Evolutionary conservation across 164 flowering plant species (phyloP), one percentile per base, ranked within the genome.

Genomic region (Macadamia integrifolia): DNA sequence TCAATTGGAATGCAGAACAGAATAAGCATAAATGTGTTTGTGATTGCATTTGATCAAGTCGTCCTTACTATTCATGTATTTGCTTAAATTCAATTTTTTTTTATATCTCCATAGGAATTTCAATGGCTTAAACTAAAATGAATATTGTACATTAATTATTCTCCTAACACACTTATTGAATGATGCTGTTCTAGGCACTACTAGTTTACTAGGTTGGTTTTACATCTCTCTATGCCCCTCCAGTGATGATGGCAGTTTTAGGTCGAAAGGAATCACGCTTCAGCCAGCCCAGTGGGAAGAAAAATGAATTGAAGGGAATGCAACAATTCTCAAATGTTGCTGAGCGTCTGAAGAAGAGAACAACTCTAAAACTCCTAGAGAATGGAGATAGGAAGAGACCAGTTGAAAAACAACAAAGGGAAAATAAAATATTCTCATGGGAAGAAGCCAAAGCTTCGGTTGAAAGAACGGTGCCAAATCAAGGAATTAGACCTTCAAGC

Each of bases 161-260:
- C 40, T 35, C 40, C 40, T 35, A 35, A 35, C 40, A 2, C 40
- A 35, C 40, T 35, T 2, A 35, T 35, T 2, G 5, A 35, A 35
- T 35, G 3, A 35, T 35, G 3, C 40, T 35, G 40, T 35, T 35
- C 40, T 5, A 35, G 40, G 40, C 40, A 35, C 40, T 35, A 35
- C 40, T 35, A 35, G 3, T 35, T 35, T 35, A 35, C 40, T 35
- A 35, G 5, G 40, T 35, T 2, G 5, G 40, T 35, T 2, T 35
- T 5, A 35, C 0, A 35, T 35, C 40, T 35, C 40, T 35, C 40
- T 35, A 2, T 35, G 40, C 5, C 40, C 61, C 31, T 58, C 59
- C 66, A 72, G 74, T 29, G 49, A 59, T 29, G 62, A 79, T 76
- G 81, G 71, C 70, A 6, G 43, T 71, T n/a, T 66, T 66, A 42